A percentile compares a stretch with the other conserved stretches of the same genome.
These are phyloP conservation scores for Solanum piurae DNA, from an alignment of 257 asterid species.

Conservation along the genomic window DNA sequence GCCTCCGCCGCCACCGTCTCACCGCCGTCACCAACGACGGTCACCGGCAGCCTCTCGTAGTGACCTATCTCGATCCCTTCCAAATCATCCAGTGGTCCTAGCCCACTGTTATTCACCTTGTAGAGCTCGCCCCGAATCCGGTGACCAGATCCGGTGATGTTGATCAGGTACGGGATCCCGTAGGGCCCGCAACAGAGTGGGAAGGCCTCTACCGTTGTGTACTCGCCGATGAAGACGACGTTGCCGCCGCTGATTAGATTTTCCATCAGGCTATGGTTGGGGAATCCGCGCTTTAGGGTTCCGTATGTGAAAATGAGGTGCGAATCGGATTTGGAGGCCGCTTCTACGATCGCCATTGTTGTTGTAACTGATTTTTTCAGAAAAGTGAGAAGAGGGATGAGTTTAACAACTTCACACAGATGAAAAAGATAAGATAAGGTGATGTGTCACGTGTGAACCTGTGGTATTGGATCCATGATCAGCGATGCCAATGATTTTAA, in stretches of 20 bases:
- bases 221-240: slow-evolving; percentile 34
- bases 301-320: slow-evolving; percentile 59
- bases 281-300: slow-evolving; percentile 63
- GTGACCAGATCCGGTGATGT: slow-evolving; percentile 40
- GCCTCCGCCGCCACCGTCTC: slow-evolving; percentile 28
- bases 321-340: background rate
- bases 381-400: background rate
- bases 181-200: slow-evolving; percentile 70
- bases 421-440: background rate
- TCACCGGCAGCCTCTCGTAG: slow-evolving; percentile 52
- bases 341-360: background rate
- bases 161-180: slow-evolving; percentile 63
- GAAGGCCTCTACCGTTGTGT: slow-evolving; percentile 34
- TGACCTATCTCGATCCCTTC: slow-evolving; percentile 52
- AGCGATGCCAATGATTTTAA: too few relatives aligned
- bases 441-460: background rate
- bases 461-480: background rate
- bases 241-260: slow-evolving; percentile 18
- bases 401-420: background rate
- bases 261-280: slow-evolving; percentile 43
- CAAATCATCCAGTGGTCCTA: slow-evolving; percentile 41
- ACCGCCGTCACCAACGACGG: slow-evolving; percentile 7
- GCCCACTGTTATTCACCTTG: slow-evolving; percentile 28
- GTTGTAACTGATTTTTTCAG: background rate
- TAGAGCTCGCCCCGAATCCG: slow-evolving; percentile 58